These are phyloP conservation scores for Saccharomycopsis javanensis DNA, from an alignment of 805 yeast genomes.

Conservation along the genomic window DNA sequence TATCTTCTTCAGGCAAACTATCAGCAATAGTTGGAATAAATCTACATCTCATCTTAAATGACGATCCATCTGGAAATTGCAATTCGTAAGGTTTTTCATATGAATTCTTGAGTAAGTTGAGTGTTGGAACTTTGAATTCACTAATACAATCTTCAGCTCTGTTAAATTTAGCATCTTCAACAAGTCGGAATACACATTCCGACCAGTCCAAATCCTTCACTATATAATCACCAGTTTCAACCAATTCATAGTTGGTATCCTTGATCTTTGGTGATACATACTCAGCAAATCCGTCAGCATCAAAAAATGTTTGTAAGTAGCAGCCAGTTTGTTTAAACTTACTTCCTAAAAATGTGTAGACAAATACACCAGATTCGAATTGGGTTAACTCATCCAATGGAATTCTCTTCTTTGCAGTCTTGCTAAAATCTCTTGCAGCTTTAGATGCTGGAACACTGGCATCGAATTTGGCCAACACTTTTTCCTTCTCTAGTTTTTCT, in stretches of 20 bases:
- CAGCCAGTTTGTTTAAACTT: constrained; percentile 44
- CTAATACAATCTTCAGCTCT: constrained; percentile 50
- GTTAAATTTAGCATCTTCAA: constrained; percentile 43
- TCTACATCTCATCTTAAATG: constrained; percentile 50
- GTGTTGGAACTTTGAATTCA: constrained; percentile 56
- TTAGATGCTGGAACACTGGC: constrained; percentile 25
- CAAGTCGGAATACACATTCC: constrained; percentile 48
- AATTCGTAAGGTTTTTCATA: constrained; percentile 52
- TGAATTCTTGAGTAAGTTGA: constrained; percentile 54
- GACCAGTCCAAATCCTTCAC: constrained; percentile 76
- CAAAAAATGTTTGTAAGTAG: constrained; percentile 68
- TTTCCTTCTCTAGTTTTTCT: constrained; percentile 23
- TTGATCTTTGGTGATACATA: constrained; percentile 44
- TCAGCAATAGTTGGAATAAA: constrained; percentile 68
- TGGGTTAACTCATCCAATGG: constrained; percentile 47
- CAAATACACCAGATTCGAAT: constrained; percentile 68
- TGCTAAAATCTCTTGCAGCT: constrained; percentile 23
- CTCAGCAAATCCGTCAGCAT: constrained; percentile 59
- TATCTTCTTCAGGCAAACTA: constrained; percentile 62
- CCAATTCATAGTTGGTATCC: constrained; percentile 27
- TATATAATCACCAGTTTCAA: constrained; percentile 61
- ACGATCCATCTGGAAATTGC: constrained; percentile 40
- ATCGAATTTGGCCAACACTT: constrained; percentile 29
- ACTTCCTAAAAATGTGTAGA: constrained; percentile 55
- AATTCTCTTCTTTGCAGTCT: constrained; percentile 38